Conservation (phyloP, 179 eudicot genomes). For the Spinacia oleracea region DNA sequence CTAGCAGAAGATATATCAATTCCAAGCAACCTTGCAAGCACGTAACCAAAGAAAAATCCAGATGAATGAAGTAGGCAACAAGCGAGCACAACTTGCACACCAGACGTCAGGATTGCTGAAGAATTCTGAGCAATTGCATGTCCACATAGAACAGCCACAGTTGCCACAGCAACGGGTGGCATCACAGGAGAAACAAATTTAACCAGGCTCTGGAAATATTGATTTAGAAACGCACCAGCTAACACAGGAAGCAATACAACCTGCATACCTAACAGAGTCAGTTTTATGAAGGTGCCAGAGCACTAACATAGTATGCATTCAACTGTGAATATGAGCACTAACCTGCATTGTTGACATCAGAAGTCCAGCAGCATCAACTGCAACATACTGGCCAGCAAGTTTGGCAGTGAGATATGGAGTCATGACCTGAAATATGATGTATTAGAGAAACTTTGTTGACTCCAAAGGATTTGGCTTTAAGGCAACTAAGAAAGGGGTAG, state of each 20-base stretch:
- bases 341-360: constrained; percentile 82
- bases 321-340: background rate
- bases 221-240: constrained; percentile 81
- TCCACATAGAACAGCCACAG: constrained; percentile 83
- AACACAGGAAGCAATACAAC: constrained; percentile 87
- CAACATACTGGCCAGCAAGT: constrained; percentile 85
- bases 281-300: background rate
- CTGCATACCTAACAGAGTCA: constrained; percentile 34
- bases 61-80: constrained; percentile 61
- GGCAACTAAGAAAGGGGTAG: background rate
- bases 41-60: constrained; percentile 80
- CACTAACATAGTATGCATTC: background rate
- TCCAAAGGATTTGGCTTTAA: background rate
- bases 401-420: constrained; percentile 84
- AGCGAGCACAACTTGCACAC: constrained; percentile 67
- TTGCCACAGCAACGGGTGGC: constrained; percentile 82
- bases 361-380: constrained; percentile 79
- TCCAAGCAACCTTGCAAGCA: constrained; percentile 63
- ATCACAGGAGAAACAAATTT: constrained; percentile 68
- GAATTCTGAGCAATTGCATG: constrained; percentile 85
- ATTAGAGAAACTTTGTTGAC: background rate
- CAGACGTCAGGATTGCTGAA: constrained; percentile 70
- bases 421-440: constrained; percentile 54
- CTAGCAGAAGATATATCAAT: constrained; percentile 64
- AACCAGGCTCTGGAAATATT: constrained; percentile 71